Percentiles rank a stretch among this genome's conserved stretches.
phyloP scores from a whole-genome alignment of 768 basidiomycete genomes.

The Suillus subaureus region DNA sequence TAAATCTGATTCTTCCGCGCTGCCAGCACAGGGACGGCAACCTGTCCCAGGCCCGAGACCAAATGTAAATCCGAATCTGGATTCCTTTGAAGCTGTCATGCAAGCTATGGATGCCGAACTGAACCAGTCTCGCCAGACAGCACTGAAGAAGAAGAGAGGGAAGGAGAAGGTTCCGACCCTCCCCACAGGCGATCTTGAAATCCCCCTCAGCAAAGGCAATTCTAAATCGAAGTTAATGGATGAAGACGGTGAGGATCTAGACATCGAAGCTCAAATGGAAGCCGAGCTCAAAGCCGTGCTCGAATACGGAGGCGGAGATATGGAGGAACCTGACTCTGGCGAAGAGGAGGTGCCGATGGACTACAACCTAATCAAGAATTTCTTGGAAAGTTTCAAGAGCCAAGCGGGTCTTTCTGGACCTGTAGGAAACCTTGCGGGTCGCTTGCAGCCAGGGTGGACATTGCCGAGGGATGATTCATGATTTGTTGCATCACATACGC shows the following conservation, averaged over 20 bases:
- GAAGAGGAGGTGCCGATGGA: conserved; percentile 58
- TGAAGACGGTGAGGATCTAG: conserved; percentile 50
- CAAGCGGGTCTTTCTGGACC: conserved; percentile 91
- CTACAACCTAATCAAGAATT: conserved; percentile 94
- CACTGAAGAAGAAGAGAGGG: conserved; percentile 10
- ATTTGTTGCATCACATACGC: conserved; percentile 3
- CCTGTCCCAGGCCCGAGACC: conserved; percentile 41
- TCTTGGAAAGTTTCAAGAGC: conserved; percentile 93
- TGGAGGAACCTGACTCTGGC: conserved; percentile 56
- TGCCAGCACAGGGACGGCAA: conserved; percentile 12
- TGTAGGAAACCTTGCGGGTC: conserved; percentile 85
- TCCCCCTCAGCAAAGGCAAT: conserved; percentile 53
- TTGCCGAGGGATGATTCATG: conserved; percentile 69
- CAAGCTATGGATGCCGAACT: conserved; percentile 91
- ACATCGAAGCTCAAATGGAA: conserved; percentile 89
- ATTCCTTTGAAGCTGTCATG: conserved; percentile 97
- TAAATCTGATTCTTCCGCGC: not conserved
- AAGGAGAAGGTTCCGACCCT: conserved; percentile 20
- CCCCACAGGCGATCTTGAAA: conserved; percentile 19
- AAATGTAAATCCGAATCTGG: conserved; percentile 66
- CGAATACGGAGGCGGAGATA: conserved; percentile 40
- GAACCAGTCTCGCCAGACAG: conserved; percentile 42
- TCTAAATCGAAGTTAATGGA: conserved; percentile 35
- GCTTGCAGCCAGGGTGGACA: conserved; percentile 75
- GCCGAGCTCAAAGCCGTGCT: conserved; percentile 74